Conservation (phyloP, 331 rosid species). For the Saraca asoca region DNA sequence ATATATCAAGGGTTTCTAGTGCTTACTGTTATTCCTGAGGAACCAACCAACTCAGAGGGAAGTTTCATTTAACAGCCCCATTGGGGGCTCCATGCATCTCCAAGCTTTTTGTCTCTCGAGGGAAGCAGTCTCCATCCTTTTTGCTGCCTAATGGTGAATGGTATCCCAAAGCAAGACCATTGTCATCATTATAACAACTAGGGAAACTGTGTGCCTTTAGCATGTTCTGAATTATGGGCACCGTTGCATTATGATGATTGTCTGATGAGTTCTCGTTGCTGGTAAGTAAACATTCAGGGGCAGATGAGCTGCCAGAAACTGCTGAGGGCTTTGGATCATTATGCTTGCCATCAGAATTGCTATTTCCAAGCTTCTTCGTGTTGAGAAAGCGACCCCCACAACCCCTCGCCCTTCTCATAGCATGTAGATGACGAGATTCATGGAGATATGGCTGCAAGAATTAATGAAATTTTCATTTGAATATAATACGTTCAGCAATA, state of each 20-base stretch:
- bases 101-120: slow-evolving; percentile 51
- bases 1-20: slow-evolving; percentile 14
- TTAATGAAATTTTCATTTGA: neutral
- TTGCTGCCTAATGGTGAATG: slow-evolving; percentile 41
- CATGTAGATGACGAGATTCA: slow-evolving; percentile 75
- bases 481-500: slow-evolving; percentile 10
- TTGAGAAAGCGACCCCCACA: slow-evolving; percentile 73
- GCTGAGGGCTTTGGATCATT: slow-evolving; percentile 35
- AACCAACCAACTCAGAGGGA: slow-evolving; percentile 35
- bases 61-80: slow-evolving; percentile 51
- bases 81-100: slow-evolving; percentile 51
- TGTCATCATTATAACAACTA: slow-evolving; percentile 36
- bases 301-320: slow-evolving; percentile 27
- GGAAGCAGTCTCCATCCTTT: slow-evolving; percentile 45
- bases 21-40: slow-evolving; percentile 36
- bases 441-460: slow-evolving; percentile 72
- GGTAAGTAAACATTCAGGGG: slow-evolving; percentile 27
- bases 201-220: slow-evolving; percentile 39
- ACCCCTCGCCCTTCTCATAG: slow-evolving; percentile 78
- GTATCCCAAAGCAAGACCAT: slow-evolving; percentile 39
- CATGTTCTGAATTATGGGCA: slow-evolving; percentile 37
- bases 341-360: slow-evolving; percentile 33
- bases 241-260: slow-evolving; percentile 37
- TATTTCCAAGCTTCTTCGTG: slow-evolving; percentile 48
- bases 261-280: slow-evolving; percentile 45